A percentile compares a stretch with the other conserved stretches of the same genome.
These are phyloP conservation scores for Saccharata proteae DNA, from an alignment of 2,329 filamentous ascomycete species.

Conservation along the genomic window DNA sequence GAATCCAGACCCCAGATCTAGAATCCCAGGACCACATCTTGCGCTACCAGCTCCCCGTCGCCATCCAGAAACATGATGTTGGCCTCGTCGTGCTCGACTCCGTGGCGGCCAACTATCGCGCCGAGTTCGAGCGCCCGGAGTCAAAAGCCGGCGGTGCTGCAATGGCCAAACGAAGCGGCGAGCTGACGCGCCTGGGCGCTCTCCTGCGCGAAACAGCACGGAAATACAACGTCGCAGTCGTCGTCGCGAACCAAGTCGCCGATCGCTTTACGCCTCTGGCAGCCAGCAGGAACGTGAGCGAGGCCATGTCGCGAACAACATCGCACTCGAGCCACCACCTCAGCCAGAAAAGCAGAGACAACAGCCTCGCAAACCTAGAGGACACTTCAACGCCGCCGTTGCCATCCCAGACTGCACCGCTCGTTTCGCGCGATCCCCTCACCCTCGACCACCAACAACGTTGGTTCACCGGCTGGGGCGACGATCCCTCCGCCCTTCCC, in stretches of 20 bases:
- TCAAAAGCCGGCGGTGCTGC: constrained; percentile 18
- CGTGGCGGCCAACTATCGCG: constrained; percentile 89
- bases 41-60: constrained; percentile 80
- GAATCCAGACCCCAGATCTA: constrained; percentile 74
- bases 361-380: neutral
- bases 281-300: neutral
- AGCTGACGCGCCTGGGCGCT: constrained; percentile 65
- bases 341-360: neutral
- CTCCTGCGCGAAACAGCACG: constrained; percentile 65
- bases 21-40: constrained; percentile 94
- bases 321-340: constrained; percentile 18
- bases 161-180: constrained; percentile 65
- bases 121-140: constrained; percentile 60
- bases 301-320: constrained; percentile 15
- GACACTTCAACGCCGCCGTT: constrained; percentile 3
- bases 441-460: constrained; percentile 79
- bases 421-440: constrained; percentile 43
- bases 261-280: constrained; percentile 55
- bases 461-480: constrained; percentile 94
- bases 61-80: constrained; percentile 61
- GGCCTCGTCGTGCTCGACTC: constrained; percentile 82
- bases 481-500: constrained; percentile 26
- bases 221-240: constrained; percentile 64
- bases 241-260: constrained; percentile 90
- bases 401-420: constrained; percentile 18